Base-by-base conservation (phyloP, 306 rosid species). In the Vigna radiata region DNA sequence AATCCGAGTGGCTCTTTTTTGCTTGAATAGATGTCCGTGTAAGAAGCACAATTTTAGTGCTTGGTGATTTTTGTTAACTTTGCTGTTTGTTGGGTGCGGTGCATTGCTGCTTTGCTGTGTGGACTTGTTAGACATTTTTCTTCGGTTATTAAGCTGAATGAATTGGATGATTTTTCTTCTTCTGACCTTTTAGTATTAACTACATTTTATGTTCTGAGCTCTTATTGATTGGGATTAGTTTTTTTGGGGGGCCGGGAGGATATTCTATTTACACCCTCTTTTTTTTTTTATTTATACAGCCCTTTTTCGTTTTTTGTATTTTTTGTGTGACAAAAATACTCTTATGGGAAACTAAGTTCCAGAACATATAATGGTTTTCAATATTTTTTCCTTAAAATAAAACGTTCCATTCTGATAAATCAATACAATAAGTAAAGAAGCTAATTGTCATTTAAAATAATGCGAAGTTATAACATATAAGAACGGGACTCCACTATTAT, bases 31-130 rank as follows among this genome's bases (percentile, higher is more conserved):
- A 39, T 41, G 46, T 41, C 13, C 10, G 0, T 41, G 46, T 41
- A 41, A 13, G 46, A 8, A 58, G 77, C 43, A 18, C 43, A 63
- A 27, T 37, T 15, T 13, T 4, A 21, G 72, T 67, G 36, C 12
- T 33, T 68, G 10, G 39, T 37, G 39, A 50, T 59, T 81, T 68
- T 47, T 13, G 37, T 54, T 77, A 12, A 33, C 59, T 41, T 62
- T 68, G 69, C 49, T 52, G 56, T 16, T 56, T 61, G 56, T 11
- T 56, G 46, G 14, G 36, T 63, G 13, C 17, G 31, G 16, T 73
- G 77, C 37, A 10, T 43, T 33, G 48, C 7, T 48, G 58, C 17
- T 63, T 44, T 50, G 13, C 0, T 2, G 46, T 64, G 11, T 2
- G 7, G 36, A 37, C 44, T 60, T 72, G 55, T 23, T 71, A 55